A percentile compares a stretch with the other conserved stretches of the same genome.
These are phyloP conservation scores for Phytophthora ohioensis DNA, from an alignment of 352 stramenopile genomes.

Conservation along the genomic window DNA sequence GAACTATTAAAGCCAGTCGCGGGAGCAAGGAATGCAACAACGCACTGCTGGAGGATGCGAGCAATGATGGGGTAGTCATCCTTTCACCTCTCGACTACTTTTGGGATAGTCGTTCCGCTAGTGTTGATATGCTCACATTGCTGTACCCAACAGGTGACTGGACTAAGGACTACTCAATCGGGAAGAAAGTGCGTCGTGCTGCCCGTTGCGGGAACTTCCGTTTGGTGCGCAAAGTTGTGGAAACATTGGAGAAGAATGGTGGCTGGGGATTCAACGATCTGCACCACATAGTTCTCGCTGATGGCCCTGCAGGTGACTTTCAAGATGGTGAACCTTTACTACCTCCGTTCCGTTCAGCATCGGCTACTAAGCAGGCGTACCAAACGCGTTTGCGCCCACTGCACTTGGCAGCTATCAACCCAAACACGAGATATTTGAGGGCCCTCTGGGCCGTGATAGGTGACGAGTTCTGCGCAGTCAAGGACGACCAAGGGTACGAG, in stretches of 20 bases:
- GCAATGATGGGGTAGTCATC: slow-evolving; percentile 1
- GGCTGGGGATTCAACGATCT: slow-evolving; percentile 56
- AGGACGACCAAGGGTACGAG: slow-evolving; percentile 70
- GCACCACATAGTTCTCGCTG: slow-evolving; percentile 25
- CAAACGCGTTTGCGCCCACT: slow-evolving; percentile 70
- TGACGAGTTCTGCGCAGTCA: slow-evolving; percentile 55
- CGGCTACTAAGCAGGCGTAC: slow-evolving; percentile 71
- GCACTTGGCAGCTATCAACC: slow-evolving; percentile 82
- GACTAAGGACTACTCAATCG: slow-evolving; percentile 39
- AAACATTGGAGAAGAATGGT: slow-evolving; percentile 53
- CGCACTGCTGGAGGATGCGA: slow-evolving; percentile 60
- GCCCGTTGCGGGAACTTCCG: slow-evolving; percentile 56
- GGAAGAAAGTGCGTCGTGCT: slow-evolving; percentile 46
- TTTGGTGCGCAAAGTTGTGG: slow-evolving; percentile 58
- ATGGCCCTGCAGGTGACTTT: not conserved
- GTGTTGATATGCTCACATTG: slow-evolving; percentile 71
- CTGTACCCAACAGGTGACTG: slow-evolving; percentile 75
- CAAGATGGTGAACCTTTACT: slow-evolving; percentile 29
- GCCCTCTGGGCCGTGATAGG: slow-evolving; percentile 63
- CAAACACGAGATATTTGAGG: slow-evolving; percentile 71
- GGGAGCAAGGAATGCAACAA: slow-evolving; percentile 84
- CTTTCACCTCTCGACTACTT: slow-evolving; percentile 37
- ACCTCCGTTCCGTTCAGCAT: slow-evolving; percentile 64
- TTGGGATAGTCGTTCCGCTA: slow-evolving; percentile 55
- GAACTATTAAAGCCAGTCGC: slow-evolving; percentile 83